phyloP scores from a whole-genome alignment of 1,284 basidiomycete species.

The Xanthoconium separans region DNA sequence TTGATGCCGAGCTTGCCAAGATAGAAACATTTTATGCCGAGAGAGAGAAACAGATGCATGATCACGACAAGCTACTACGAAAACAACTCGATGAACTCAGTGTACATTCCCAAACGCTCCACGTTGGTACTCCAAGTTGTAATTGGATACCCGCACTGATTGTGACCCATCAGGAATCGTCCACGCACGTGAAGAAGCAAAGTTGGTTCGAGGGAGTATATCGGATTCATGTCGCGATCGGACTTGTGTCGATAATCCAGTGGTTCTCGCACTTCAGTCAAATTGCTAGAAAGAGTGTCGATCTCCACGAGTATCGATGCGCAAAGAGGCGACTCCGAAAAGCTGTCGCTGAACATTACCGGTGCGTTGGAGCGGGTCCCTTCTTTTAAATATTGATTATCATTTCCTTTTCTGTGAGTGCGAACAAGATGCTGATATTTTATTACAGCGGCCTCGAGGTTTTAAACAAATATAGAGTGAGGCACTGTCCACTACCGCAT shows the following conservation, averaged over 20 bases:
- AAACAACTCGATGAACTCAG: slow-evolving; percentile 75
- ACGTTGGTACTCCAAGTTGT: slow-evolving; percentile 45
- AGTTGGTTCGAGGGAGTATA: slow-evolving; percentile 17
- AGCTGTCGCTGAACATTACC: slow-evolving; percentile 85
- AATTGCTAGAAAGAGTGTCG: slow-evolving; percentile 22
- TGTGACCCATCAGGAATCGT: slow-evolving; percentile 21
- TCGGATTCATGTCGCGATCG: slow-evolving; percentile 1
- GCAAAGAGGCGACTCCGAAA: slow-evolving; percentile 83
- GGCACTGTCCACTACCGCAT: slow-evolving; percentile 19
- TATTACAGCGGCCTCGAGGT: slow-evolving; percentile 64
- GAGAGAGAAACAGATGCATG: slow-evolving; percentile 68
- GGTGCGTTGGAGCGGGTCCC: slow-evolving; percentile 39
- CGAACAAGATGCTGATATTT: slow-evolving; percentile 16
- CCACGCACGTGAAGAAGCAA: not conserved
- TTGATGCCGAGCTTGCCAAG: slow-evolving; percentile 79
- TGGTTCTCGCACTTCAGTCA: not conserved
- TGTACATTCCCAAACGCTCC: slow-evolving; percentile 66
- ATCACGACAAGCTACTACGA: slow-evolving; percentile 50
- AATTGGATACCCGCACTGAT: not conserved
- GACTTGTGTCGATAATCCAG: slow-evolving; percentile 1
- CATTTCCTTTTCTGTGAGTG: not conserved
- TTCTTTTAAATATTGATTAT: not conserved
- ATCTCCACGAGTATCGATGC: slow-evolving; percentile 78
- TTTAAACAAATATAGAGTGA: slow-evolving; percentile 83
- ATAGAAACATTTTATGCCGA: slow-evolving; percentile 80